Conservation (phyloP, 768 basidiomycete genomes). For the Russula vinacea region DNA sequence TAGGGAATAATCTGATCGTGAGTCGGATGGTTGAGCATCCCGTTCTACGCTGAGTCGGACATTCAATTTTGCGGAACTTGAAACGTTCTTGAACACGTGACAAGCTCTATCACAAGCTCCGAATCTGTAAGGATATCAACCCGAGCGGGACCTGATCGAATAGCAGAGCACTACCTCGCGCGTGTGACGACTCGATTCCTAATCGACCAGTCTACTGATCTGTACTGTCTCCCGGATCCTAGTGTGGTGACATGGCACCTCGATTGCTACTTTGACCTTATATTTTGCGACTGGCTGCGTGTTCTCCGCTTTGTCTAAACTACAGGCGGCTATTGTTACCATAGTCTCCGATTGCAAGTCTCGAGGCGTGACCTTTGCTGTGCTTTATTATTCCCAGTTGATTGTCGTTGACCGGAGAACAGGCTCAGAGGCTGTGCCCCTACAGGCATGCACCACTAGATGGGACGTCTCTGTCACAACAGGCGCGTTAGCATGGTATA, state of each 20-base stretch:
- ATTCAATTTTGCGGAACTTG: background rate
- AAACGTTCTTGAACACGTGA: background rate
- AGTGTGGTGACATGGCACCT: background rate
- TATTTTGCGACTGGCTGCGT: background rate
- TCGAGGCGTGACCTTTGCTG: background rate
- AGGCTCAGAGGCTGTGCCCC: background rate
- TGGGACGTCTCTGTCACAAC: background rate
- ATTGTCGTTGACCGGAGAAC: background rate
- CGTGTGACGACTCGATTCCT: background rate
- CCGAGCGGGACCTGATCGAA: background rate
- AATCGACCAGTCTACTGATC: background rate
- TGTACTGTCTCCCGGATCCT: background rate
- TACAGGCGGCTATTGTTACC: background rate
- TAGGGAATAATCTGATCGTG: no score
- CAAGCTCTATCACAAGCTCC: no score
- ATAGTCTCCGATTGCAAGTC: background rate
- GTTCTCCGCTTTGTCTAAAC: background rate
- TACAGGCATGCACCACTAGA: background rate
- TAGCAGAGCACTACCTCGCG: no score
- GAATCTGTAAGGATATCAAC: no score
- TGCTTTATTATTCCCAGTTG: background rate
- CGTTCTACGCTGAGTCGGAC: background rate
- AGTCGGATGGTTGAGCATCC: no score
- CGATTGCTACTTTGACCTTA: background rate
- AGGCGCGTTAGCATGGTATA: background rate